phyloP scores from a whole-genome alignment of 1,139 yeast genomes.

The Zygoascus hellenicus region DNA sequence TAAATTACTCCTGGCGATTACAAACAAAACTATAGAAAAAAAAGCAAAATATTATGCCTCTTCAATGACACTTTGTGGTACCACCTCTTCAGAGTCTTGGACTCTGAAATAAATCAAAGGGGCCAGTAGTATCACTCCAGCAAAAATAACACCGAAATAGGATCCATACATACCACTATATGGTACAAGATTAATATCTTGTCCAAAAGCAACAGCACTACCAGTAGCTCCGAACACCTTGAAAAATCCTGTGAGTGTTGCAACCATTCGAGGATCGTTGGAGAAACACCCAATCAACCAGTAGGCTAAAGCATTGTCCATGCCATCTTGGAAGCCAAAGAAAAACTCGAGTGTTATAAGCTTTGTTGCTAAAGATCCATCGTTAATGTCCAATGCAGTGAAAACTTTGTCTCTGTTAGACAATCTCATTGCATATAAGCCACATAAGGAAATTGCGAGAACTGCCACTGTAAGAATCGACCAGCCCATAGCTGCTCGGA shows the following conservation, averaged over 20 bases:
- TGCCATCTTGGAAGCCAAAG: slow-evolving; percentile 50
- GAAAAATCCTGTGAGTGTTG: slow-evolving; percentile 51
- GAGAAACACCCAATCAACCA: slow-evolving; percentile 51
- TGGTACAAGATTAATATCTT: slow-evolving; percentile 8
- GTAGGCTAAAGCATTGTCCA: slow-evolving; percentile 46
- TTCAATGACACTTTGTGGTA: background rate
- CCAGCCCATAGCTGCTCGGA: slow-evolving; percentile 47
- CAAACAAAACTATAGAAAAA: background rate
- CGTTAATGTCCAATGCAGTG: slow-evolving; percentile 40
- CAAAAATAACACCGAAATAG: slow-evolving; percentile 12
- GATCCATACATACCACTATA: slow-evolving; percentile 12
- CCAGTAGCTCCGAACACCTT: slow-evolving; percentile 54
- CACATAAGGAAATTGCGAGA: slow-evolving; percentile 47
- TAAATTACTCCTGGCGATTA: background rate
- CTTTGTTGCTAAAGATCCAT: slow-evolving; percentile 40
- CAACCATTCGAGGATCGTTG: slow-evolving; percentile 48
- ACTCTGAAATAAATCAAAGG: slow-evolving; percentile 12
- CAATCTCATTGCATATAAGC: slow-evolving; percentile 52
- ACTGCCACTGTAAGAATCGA: slow-evolving; percentile 37
- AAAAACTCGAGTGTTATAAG: slow-evolving; percentile 53
- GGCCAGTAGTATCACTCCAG: slow-evolving; percentile 8
- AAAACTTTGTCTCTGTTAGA: slow-evolving; percentile 43
- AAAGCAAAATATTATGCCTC: background rate
- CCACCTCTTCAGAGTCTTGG: slow-evolving; percentile 5
- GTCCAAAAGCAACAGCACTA: slow-evolving; percentile 50